Evolutionary conservation across 2,329 filamentous ascomycete genomes (phyloP).

Genomic region (Colletotrichum sp.): DNA sequence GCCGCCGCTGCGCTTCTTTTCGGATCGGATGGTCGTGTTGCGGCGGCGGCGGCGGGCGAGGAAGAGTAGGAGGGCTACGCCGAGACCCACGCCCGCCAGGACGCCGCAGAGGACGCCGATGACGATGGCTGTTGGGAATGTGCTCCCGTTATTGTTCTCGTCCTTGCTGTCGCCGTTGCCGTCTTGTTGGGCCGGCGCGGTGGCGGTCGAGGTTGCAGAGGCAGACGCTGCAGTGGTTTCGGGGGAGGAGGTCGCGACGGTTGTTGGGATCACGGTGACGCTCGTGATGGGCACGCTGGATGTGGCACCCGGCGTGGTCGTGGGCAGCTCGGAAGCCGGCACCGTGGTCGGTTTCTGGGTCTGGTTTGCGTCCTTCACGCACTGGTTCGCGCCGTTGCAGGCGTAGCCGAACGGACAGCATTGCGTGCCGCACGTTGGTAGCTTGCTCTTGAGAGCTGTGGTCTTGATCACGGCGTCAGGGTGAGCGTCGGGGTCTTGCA

Average conservation of each 20-base stretch:
- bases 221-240: conserved; percentile 20
- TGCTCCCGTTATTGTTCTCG: conserved; percentile 7
- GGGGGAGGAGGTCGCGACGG: conserved; percentile 25
- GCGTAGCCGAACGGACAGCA: conserved; percentile 79
- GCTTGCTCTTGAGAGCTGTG: conserved; percentile 59
- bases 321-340: conserved; percentile 18
- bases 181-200: conserved; percentile 22
- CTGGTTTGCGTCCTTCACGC: conserved; percentile 59
- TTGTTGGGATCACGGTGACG: conserved; percentile 19
- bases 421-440: conserved; percentile 60
- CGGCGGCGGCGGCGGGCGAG: conserved; percentile 37
- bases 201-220: conserved; percentile 5
- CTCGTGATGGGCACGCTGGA: conserved; percentile 26
- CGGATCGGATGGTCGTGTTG: conserved; percentile 17
- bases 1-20: conserved; percentile 23
- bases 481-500: conserved; percentile 63
- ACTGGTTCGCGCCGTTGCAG: conserved; percentile 57
- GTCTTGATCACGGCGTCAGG: conserved; percentile 71
- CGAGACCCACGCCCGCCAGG: conserved; percentile 43
- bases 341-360: conserved; percentile 31
- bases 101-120: conserved; percentile 54
- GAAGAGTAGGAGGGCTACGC: conserved; percentile 45
- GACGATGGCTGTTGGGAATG: conserved; percentile 43
- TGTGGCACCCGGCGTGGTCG: conserved; percentile 23
- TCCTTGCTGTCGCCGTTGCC: conserved; percentile 6